Base-by-base conservation (phyloP, 805 yeast genomes). In the Saccharomycopsis oosterbeekiorum region DNA sequence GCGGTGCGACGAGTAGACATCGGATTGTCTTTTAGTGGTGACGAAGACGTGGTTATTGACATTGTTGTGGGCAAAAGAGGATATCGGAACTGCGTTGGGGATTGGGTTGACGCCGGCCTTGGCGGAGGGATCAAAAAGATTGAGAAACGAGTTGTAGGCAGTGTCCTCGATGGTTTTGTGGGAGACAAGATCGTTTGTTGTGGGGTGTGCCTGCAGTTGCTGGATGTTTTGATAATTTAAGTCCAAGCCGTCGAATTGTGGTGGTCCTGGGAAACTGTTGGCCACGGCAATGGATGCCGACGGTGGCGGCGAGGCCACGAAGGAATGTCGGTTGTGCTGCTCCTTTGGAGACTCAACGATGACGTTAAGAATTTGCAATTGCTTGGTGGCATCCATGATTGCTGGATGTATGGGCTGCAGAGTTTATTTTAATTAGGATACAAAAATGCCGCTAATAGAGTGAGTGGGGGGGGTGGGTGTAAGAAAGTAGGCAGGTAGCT, bases 81-180 rank as follows among this genome's bases (percentile, higher is more conserved):
- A 4, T 29, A 3, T 6, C 34, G 34, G 34, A 29, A 6, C 34
- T 3, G 34, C 34, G 34, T 6, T 37, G 11, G 39, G 39, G 39
- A 19, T n/a, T 14, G 57, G 4, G 39, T 39, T 56, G 34, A 4
- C 40, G 17, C 14, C 17, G 10, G 55, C 19, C 11, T 41, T 17
- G n/a, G 2, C 36, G 5, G 59, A 47, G 10, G 43, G 37, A 17
- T 62, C 62, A 34, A 62, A 62, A 12, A 62, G 55, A 21, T 29
- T 56, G 40, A 62, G 57, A 17, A 62, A 62, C n/a, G 60, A 56
- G 53, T 62, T 62, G 58, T 62, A 62, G 3, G 64, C 60, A 47
- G 58, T 40, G 43, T 62, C 61, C 40, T 62, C 64, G 6, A 62
- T 41, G 4, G 41, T 17, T 17, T 34, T 43, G 11, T 40, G 26